phyloP scores from a whole-genome alignment of 2,329 filamentous ascomycete species.

The Trichoderma aggressivum region DNA sequence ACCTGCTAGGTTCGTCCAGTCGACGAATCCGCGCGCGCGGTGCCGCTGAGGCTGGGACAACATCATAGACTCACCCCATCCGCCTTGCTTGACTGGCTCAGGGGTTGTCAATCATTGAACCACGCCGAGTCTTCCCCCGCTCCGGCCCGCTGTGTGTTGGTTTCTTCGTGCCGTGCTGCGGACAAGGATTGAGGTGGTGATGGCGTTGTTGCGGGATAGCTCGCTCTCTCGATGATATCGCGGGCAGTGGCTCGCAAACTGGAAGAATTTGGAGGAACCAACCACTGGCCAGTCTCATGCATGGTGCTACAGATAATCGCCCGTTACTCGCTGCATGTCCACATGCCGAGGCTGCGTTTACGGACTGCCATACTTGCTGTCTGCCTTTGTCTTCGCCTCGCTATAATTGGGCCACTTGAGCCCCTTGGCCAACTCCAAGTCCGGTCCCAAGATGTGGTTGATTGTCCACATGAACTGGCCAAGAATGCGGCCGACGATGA shows the following conservation, averaged over 20 bases:
- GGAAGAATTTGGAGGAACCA: conserved; percentile 7
- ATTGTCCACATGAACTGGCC: background rate
- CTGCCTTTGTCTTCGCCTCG: background rate
- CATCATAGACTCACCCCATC: background rate
- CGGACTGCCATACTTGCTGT: background rate
- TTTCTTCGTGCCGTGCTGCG: background rate
- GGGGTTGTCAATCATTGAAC: background rate
- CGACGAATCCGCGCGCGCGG: conserved; percentile 3
- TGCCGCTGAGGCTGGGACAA: conserved; percentile 6
- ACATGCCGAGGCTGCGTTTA: conserved; percentile 10
- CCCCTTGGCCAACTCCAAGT: background rate
- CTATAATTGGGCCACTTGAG: background rate
- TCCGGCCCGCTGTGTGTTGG: background rate
- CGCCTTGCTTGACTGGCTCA: background rate
- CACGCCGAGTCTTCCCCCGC: background rate
- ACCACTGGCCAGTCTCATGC: background rate
- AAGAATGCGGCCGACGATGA: background rate
- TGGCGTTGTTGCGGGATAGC: background rate
- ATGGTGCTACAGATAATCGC: background rate
- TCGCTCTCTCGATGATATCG: background rate
- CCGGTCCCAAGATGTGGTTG: background rate
- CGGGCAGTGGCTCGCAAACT: background rate
- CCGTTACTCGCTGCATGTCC: background rate
- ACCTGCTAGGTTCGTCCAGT: background rate
- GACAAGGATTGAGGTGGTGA: background rate